Conservation (phyloP, 345 rosid species). For the Ricinus communis region DNA sequence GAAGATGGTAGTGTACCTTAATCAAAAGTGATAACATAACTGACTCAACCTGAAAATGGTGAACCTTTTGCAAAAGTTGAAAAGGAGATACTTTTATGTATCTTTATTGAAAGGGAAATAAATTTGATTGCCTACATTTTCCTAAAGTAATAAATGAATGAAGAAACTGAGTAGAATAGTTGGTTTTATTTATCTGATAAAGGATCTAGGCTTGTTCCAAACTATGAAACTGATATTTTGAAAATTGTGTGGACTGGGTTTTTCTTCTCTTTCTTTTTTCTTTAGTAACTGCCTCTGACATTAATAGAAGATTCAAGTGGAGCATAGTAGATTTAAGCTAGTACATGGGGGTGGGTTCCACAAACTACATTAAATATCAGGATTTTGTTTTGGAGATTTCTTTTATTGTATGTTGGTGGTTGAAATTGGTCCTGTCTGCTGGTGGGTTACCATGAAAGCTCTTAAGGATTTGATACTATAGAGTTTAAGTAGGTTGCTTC, state of each 20-base stretch:
- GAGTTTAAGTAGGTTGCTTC: background rate
- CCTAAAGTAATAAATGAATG: background rate
- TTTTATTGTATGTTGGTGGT: background rate
- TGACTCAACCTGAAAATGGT: background rate
- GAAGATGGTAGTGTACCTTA: background rate
- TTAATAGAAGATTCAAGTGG: background rate
- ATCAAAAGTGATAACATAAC: background rate
- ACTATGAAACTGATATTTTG: background rate
- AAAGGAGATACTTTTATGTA: background rate
- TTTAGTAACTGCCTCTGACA: background rate
- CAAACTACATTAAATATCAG: background rate
- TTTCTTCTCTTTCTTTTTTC: background rate
- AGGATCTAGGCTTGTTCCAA: background rate
- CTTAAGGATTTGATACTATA: constrained; percentile 1
- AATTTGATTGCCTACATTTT: background rate
- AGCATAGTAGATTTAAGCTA: background rate
- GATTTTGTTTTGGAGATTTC: background rate
- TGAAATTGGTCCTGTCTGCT: background rate
- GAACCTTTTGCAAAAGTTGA: background rate
- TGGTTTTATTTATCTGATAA: background rate
- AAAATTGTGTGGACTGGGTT: background rate
- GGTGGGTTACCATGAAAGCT: background rate
- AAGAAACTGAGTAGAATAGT: background rate
- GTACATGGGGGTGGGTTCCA: constrained; percentile 1
- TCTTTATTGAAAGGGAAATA: background rate